These are phyloP conservation scores for Alternaria arborescens DNA, from an alignment of 2,329 filamentous ascomycete species.

Conservation along the genomic window DNA sequence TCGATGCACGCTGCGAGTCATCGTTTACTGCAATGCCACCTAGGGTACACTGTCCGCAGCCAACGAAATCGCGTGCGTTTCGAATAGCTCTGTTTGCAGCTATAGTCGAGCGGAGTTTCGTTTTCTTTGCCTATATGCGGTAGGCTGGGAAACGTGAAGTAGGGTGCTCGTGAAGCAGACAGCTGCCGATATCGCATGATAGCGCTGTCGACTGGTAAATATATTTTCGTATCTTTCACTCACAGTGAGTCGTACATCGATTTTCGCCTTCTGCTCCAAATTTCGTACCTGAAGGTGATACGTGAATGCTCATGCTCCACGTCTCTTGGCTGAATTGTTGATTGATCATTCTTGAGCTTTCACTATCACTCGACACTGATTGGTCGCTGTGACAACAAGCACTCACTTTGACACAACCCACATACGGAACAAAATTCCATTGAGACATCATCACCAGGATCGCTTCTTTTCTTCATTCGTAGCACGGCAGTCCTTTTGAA, in stretches of 20 bases:
- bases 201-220: background rate
- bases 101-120: background rate
- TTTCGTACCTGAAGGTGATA: background rate
- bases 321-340: no score
- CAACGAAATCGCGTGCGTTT: background rate
- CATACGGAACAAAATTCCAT: no score
- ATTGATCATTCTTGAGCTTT: background rate
- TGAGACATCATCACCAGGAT: background rate
- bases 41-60: background rate
- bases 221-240: background rate
- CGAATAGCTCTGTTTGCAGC: background rate
- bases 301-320: accelerated
- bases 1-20: background rate
- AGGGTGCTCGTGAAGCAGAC: background rate
- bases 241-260: background rate
- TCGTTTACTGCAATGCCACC: background rate
- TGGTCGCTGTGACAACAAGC: constrained; percentile 4
- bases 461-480: background rate
- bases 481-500: no score
- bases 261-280: background rate
- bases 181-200: background rate
- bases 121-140: background rate
- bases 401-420: background rate
- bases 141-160: background rate
- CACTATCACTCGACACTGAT: background rate